Evolutionary conservation across 148 eudicot genomes (phyloP), one percentile per base, ranked within the genome.

Genomic region (Cornus kousa): DNA sequence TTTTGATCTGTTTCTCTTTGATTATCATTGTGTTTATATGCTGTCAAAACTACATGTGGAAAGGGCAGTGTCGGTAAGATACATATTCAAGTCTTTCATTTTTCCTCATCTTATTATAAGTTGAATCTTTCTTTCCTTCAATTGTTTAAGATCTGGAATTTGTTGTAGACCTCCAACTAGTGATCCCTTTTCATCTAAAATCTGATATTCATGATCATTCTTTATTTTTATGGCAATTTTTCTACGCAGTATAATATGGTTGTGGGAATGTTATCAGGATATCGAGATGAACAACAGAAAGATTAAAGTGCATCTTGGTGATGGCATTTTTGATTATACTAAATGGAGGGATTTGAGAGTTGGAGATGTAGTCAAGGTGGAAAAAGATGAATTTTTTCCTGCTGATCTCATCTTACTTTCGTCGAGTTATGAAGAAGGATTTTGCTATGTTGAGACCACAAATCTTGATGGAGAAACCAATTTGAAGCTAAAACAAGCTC

Each of bases 391-490:
- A n/a, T 86, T 67, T 71, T 90, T 92, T 73, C 93, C 96, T 46
- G 88, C 89, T 70, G 96, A 92, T 68, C 84, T 92, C n/a, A 53
- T 92, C 39, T 74, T 92, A 65, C 86, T 92, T 71, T 87, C 91
- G 66, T 92, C 96, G 24, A 88, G 87, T 84, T 92, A 90, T 46
- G 88, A 88, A 4, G 93, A 90, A 39, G 92, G 85, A 23, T 81
- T 89, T 80, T 91, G 90, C 82, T 91, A 89, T 69, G 95, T 91
- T n/a, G 95, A 91, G 74, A 91, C 95, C 48, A 88, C 84, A 48
- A 88, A 91, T 72, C 89, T 91, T 43, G 95, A 91, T 20, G 95
- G 95, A 73, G 95, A 91, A 79, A 89, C 90, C 55, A 91, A 91
- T 81, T 84, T 91, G 48, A 91, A 91, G 75, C 80, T 88, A 16